Evolutionary conservation across 257 asterid genomes (phyloP).

Genomic region (Nicotiana tomentosiformis): DNA sequence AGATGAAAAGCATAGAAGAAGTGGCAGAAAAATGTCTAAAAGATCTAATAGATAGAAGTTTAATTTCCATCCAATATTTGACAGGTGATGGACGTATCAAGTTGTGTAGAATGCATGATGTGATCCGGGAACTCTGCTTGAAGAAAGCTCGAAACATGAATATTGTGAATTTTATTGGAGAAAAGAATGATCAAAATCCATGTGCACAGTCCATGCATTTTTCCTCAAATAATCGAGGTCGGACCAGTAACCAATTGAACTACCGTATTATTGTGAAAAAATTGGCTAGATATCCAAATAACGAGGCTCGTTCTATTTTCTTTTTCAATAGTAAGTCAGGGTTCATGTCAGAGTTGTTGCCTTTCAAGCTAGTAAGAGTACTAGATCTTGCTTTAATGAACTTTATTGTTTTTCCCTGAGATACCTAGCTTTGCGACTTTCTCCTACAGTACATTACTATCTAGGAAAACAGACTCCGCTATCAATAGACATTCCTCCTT

Average conservation of each 20-base stretch:
- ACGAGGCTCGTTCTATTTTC: neutral
- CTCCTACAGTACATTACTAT: too few relatives aligned
- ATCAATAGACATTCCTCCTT: too few relatives aligned
- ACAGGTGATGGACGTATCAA: neutral
- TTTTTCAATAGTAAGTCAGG: neutral
- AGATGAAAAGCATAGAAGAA: neutral
- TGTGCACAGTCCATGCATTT: too few relatives aligned
- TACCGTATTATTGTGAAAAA: too few relatives aligned
- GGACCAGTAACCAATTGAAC: neutral
- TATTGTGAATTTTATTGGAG: neutral
- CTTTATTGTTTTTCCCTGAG: neutral
- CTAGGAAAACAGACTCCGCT: too few relatives aligned
- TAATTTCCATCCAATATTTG: neutral
- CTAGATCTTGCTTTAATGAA: neutral
- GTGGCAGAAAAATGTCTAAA: conserved; percentile 1
- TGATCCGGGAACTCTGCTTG: conserved; percentile 8
- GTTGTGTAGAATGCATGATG: conserved; percentile 14
- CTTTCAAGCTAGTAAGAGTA: neutral
- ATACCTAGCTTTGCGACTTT: too few relatives aligned
- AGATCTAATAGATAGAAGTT: neutral
- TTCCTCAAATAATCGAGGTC: neutral
- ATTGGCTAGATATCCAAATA: too few relatives aligned
- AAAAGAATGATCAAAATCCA: neutral
- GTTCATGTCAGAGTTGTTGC: neutral
- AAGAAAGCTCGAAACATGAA: conserved; percentile 1